Percentiles rank a stretch among this genome's conserved stretches.
Conservation (phyloP, 2,329 filamentous ascomycete species). For the Epichloe amarillans region DNA sequence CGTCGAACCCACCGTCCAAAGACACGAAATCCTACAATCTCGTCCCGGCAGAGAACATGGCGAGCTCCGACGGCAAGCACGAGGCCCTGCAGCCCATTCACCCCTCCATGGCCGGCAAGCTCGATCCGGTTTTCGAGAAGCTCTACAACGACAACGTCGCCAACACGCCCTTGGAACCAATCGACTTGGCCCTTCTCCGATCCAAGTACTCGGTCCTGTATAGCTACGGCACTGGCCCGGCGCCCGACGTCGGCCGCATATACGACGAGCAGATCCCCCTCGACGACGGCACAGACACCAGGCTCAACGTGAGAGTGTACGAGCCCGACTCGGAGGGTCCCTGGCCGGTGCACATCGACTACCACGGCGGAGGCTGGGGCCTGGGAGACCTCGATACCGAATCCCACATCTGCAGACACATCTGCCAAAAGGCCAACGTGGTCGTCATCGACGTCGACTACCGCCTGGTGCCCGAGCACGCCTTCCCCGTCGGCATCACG, state of each 20-base stretch:
- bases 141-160: slow-evolving; percentile 34
- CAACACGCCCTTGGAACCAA: slow-evolving; percentile 24
- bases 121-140: slow-evolving; percentile 33
- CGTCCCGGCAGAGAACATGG: neutral
- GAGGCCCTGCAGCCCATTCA: slow-evolving; percentile 35
- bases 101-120: slow-evolving; percentile 29
- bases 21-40: no score
- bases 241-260: slow-evolving; percentile 24
- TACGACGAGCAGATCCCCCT: slow-evolving; percentile 24
- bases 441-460: slow-evolving; percentile 39
- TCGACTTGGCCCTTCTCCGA: slow-evolving; percentile 25
- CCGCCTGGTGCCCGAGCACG: slow-evolving; percentile 34
- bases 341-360: slow-evolving; percentile 35
- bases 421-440: slow-evolving; percentile 29
- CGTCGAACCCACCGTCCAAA: no score
- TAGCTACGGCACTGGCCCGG: slow-evolving; percentile 29
- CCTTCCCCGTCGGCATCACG: slow-evolving; percentile 33
- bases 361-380: slow-evolving; percentile 36
- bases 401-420: slow-evolving; percentile 33
- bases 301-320: slow-evolving; percentile 28
- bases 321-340: slow-evolving; percentile 25
- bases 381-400: slow-evolving; percentile 37
- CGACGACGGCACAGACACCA: slow-evolving; percentile 14
- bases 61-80: slow-evolving; percentile 11
- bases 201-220: slow-evolving; percentile 30